phyloP scores from a whole-genome alignment of 73 alveolate species.

The Uronychia binucleata region DNA sequence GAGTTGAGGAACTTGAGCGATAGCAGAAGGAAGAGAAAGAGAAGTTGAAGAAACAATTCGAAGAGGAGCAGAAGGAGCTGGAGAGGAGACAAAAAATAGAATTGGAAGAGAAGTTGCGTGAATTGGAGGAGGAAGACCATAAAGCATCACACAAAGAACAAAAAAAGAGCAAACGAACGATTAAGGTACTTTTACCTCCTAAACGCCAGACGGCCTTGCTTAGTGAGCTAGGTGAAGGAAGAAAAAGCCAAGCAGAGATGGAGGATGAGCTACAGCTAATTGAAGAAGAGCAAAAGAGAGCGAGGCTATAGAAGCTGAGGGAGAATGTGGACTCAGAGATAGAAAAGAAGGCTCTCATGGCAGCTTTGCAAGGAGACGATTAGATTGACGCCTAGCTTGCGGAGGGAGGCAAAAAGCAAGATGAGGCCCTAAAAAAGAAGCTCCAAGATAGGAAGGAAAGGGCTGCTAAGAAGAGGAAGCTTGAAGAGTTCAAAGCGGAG shows the following conservation, averaged over 20 bases:
- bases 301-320: conserved; percentile 22
- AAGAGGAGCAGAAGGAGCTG: conserved; percentile 16
- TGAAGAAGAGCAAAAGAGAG: conserved; percentile 5
- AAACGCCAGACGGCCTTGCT: no score
- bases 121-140: conserved; percentile 39
- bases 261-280: conserved; percentile 5
- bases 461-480: conserved; percentile 12
- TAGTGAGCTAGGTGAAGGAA: background rate
- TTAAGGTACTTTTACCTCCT: background rate
- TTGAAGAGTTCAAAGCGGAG: conserved; percentile 11
- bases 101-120: conserved; percentile 12
- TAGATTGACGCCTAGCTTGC: conserved; percentile 8
- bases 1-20: conserved; percentile 19
- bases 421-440: conserved; percentile 30
- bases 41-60: conserved; percentile 3
- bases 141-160: background rate
- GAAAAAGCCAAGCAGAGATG: background rate
- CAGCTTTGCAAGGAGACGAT: conserved; percentile 13
- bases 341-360: conserved; percentile 15
- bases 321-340: conserved; percentile 23
- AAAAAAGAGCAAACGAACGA: conserved; percentile 16
- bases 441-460: conserved; percentile 32
- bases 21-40: conserved; percentile 31
- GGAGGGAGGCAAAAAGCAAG: conserved; percentile 10
- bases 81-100: conserved; percentile 17